A percentile compares a stretch with the other conserved stretches of the same genome.
Conservation (phyloP, 23 red algal species). For the Agarophyton chilense region DNA sequence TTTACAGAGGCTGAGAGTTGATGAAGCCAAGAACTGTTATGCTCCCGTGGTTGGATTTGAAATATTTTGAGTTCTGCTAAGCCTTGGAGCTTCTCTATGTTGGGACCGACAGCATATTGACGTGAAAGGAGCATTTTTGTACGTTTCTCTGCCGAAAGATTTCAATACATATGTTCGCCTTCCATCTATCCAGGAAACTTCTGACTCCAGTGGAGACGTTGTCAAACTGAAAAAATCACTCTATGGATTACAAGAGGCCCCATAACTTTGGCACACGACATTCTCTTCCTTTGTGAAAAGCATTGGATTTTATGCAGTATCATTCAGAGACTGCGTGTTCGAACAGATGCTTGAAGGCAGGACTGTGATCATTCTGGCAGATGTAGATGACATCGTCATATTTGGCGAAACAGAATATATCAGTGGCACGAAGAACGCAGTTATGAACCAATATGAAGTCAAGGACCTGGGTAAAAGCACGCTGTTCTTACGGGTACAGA, state of each 20-base stretch:
- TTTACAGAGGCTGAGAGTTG: not conserved
- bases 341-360: not conserved
- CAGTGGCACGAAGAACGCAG: not conserved
- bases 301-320: not conserved
- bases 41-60: constrained; percentile 15
- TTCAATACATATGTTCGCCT: not conserved
- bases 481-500: not conserved
- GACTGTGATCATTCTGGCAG: not conserved
- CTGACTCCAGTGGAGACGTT: not conserved
- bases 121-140: constrained; percentile 36
- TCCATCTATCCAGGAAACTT: not conserved
- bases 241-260: constrained; percentile 42
- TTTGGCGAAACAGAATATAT: not conserved
- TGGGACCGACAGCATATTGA: constrained; percentile 48
- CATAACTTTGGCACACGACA: constrained; percentile 45
- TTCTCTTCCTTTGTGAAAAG: not conserved
- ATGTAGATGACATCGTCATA: constrained; percentile 17
- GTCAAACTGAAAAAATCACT: constrained; percentile 41
- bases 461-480: not conserved
- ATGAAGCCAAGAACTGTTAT: not conserved
- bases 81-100: not conserved
- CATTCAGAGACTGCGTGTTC: not conserved
- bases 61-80: not conserved
- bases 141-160: constrained; percentile 9
- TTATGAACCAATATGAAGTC: not conserved